Evolutionary conservation across 768 basidiomycete species (phyloP), one percentile per base, ranked within the genome.

Genomic region (Lentinula edodes): DNA sequence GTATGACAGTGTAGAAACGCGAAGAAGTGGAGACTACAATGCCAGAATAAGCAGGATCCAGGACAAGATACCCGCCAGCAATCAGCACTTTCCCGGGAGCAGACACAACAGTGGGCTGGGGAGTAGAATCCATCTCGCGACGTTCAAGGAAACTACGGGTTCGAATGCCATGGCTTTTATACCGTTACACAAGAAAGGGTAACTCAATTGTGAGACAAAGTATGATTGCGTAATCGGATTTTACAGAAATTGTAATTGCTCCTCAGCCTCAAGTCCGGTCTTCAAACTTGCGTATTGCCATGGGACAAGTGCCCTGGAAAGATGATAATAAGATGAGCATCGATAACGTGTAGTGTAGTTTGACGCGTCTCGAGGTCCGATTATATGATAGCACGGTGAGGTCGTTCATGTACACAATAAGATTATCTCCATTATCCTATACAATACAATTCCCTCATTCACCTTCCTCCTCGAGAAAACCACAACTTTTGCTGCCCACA

Each of bases 1-100:
- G 73, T 52, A 95, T 78, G 66, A 86, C 83, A 23, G 94, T 88
- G 74, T 95, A 98, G 76, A 99, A 98, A 43, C 97, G 85, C 20
- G 94, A 93, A 10, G 93, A 93, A 15, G 96, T 95, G 0, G 94
- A 92, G 50, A 98, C 83, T 50, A 95, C 95, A 62, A 92, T 75
- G 54, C 96, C 97, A 35, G 89, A 85, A 70, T 91, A 93, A 6
- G 80, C 75, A 18, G 85, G 88, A 73, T 98, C 95, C 63, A 98
- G 89, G 34, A 99, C 93, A 65, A 99, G 90, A 76, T 98, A 99
- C 1, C 97, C 97, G 2, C 97, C 97, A 9, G 95, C 93, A 59
- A 97, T 73, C 60, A 99, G 83, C 55, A 97, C 95, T 74, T 99
- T 99, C 64, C 96, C 96, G 9, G 96, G 92, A 1, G 95, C 85